Percentiles rank a stretch among this genome's conserved stretches.
Evolutionary conservation across 345 rosid genomes (phyloP).

Genomic region (Theobroma cacao): DNA sequence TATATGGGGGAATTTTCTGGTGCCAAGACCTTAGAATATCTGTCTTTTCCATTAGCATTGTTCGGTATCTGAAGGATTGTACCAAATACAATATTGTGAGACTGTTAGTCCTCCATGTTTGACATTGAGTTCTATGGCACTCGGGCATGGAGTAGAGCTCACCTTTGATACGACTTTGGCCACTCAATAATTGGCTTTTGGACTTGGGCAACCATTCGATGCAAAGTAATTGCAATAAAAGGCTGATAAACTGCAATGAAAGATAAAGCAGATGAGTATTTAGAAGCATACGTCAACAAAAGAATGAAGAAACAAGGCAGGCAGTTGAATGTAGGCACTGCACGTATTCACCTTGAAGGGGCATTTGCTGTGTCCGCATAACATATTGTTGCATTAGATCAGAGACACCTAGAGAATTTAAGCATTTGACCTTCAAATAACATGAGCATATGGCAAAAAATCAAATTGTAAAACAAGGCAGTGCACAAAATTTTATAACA

Average conservation of each 20-base stretch:
- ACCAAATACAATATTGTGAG: conserved; percentile 19
- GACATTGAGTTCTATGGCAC: conserved; percentile 2
- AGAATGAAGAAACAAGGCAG: background rate
- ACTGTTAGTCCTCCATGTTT: conserved; percentile 9
- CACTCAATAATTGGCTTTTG: conserved; percentile 83
- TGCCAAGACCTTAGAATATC: conserved; percentile 75
- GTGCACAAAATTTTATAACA: conserved; percentile 17
- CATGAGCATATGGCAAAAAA: conserved; percentile 19
- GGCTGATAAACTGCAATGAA: conserved; percentile 70
- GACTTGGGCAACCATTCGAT: conserved; percentile 70
- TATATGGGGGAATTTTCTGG: conserved; percentile 60
- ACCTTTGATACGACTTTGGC: conserved; percentile 94
- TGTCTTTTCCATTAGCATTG: conserved; percentile 57
- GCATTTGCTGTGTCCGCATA: conserved; percentile 75
- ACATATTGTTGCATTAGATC: conserved; percentile 65
- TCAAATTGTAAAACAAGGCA: conserved; percentile 16
- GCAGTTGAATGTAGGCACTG: background rate
- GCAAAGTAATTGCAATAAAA: conserved; percentile 57
- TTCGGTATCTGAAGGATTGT: conserved; percentile 58
- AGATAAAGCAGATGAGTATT: background rate
- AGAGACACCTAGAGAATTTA: conserved; percentile 67
- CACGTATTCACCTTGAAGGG: conserved; percentile 54
- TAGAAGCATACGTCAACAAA: background rate
- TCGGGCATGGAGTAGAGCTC: conserved; percentile 17
- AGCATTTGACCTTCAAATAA: conserved; percentile 64